Percentiles rank a stretch among this genome's conserved stretches.
These are phyloP conservation scores for Begonia masoniana DNA, from an alignment of 306 rosid species.

Conservation along the genomic window DNA sequence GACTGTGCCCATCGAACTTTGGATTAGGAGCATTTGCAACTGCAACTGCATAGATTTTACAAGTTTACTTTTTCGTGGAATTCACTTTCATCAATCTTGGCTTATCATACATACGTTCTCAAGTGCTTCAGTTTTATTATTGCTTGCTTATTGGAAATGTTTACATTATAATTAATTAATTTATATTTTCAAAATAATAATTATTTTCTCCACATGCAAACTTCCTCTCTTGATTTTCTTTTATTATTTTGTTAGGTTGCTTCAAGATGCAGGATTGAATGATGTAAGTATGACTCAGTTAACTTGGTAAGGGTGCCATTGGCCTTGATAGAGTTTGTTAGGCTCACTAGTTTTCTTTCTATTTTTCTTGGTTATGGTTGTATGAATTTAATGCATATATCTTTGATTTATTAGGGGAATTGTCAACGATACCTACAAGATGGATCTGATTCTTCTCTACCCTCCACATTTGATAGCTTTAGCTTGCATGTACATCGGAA, in stretches of 20 bases:
- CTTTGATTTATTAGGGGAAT: conserved; percentile 51
- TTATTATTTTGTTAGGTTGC: conserved; percentile 43
- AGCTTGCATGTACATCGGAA: conserved; percentile 87
- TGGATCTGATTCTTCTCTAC: conserved; percentile 87
- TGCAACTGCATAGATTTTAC: too few species aligned
- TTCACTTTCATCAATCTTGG: too few species aligned
- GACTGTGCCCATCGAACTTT: too few species aligned
- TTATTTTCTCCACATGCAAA: too few species aligned
- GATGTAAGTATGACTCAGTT: conserved; percentile 65
- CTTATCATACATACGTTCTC: too few species aligned
- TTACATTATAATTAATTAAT: too few species aligned
- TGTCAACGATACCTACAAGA: conserved; percentile 88
- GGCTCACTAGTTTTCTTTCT: background rate
- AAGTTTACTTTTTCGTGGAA: too few species aligned
- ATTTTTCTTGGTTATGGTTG: background rate
- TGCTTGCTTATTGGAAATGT: too few species aligned
- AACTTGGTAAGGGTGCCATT: conserved; percentile 49
- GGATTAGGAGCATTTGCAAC: too few species aligned
- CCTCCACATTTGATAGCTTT: conserved; percentile 91
- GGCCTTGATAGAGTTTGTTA: too few species aligned
- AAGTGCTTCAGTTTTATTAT: too few species aligned
- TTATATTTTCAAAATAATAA: too few species aligned
- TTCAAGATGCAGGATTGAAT: conserved; percentile 71
- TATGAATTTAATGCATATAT: background rate
- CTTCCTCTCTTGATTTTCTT: background rate